Conservation (phyloP, 768 basidiomycete genomes). For the Lentinula sp. region DNA sequence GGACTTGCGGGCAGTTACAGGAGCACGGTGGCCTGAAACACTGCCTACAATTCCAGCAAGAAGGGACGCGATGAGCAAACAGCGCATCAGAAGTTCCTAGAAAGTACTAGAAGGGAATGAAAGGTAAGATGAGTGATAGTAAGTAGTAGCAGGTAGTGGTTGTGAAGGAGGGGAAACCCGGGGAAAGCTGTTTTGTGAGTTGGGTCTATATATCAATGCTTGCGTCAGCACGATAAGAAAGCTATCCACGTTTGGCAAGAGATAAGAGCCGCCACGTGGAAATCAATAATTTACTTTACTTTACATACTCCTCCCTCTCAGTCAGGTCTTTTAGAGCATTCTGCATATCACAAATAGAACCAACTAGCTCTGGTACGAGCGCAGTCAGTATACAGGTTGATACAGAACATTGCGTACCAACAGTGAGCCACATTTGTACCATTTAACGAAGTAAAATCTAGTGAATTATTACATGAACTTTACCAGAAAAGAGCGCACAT, state of each 20-base stretch:
- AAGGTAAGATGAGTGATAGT: not conserved
- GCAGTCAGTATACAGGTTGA: no score
- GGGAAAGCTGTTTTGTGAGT: not conserved
- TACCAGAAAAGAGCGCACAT: no score
- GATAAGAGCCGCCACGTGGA: not conserved
- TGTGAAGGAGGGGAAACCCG: not conserved
- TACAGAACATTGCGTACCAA: no score
- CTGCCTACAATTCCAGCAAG: slow-evolving; percentile 55
- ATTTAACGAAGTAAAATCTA: no score
- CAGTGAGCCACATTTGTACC: no score
- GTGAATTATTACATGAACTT: no score
- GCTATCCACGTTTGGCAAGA: not conserved
- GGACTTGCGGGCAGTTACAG: slow-evolving; percentile 59
- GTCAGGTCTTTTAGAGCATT: no score
- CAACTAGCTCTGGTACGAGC: no score
- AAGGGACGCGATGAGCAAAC: slow-evolving; percentile 58
- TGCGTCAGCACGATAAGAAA: not conserved
- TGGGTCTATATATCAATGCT: not conserved
- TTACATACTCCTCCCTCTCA: no score
- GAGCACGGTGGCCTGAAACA: slow-evolving; percentile 40
- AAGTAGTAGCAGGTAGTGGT: not conserved
- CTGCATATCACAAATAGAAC: no score
- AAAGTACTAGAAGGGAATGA: not conserved
- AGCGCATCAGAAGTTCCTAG: slow-evolving; percentile 42
- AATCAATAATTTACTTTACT: no score